Percentiles rank a stretch among this genome's conserved stretches.
Evolutionary conservation across 345 rosid genomes (phyloP).

Genomic region (Gossypium mustelinum): DNA sequence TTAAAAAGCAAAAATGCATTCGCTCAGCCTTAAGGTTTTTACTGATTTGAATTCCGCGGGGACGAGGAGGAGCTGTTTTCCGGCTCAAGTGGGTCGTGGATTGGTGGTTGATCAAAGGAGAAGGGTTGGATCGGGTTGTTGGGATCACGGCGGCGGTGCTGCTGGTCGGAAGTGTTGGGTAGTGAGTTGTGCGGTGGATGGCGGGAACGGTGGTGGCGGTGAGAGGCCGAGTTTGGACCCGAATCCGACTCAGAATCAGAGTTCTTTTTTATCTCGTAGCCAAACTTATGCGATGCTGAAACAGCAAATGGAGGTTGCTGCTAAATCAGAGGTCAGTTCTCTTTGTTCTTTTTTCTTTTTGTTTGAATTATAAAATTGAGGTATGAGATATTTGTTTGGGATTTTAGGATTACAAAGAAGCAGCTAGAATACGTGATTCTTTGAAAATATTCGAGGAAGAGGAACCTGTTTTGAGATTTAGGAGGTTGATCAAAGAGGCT

Average conservation of each 20-base stretch:
- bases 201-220: slow-evolving; percentile 22
- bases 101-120: slow-evolving; percentile 15
- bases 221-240: slow-evolving; percentile 33
- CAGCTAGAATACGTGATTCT: slow-evolving; percentile 65
- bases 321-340: slow-evolving; percentile 47
- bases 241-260: slow-evolving; percentile 24
- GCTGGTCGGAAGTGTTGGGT: slow-evolving; percentile 24
- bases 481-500: slow-evolving; percentile 54
- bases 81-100: slow-evolving; percentile 10
- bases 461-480: slow-evolving; percentile 55
- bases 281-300: slow-evolving; percentile 60
- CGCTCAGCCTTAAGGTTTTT: slow-evolving; percentile 32
- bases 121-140: slow-evolving; percentile 12
- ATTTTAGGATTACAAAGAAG: slow-evolving; percentile 58
- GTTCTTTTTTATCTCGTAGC: slow-evolving; percentile 39
- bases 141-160: neutral
- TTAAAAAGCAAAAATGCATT: slow-evolving; percentile 30
- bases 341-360: neutral
- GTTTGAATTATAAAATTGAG: neutral
- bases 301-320: slow-evolving; percentile 69
- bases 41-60: slow-evolving; percentile 27
- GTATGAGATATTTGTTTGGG: neutral
- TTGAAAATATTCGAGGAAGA: slow-evolving; percentile 58
- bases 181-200: slow-evolving; percentile 37
- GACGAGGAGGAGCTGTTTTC: slow-evolving; percentile 17